Conservation (phyloP, 352 stramenopile genomes). For the Pythium utonaiense region DNA sequence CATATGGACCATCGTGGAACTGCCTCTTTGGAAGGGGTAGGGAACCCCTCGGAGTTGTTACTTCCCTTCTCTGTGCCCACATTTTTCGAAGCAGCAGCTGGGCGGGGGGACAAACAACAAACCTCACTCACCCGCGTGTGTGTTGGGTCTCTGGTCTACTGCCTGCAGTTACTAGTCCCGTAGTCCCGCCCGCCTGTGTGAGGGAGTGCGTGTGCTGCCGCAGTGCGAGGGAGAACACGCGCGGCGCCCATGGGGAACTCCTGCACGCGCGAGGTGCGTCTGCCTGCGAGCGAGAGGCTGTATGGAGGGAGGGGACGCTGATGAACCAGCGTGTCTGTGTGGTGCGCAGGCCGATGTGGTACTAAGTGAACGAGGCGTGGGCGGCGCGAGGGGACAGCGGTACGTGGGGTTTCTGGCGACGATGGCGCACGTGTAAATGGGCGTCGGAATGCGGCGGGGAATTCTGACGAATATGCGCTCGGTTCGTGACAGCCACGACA, state of each 20-base stretch:
- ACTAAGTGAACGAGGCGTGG: constrained; percentile 39
- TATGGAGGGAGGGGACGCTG: too few relatives aligned
- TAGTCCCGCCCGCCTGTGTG: background rate
- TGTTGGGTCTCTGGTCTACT: background rate
- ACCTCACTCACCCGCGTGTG: constrained; percentile 4
- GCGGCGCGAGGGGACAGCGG: constrained; percentile 38
- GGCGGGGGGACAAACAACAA: constrained; percentile 6
- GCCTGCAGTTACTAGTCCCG: too few relatives aligned
- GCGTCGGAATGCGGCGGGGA: too few relatives aligned
- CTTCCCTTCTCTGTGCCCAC: constrained; percentile 25
- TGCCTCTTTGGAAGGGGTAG: constrained; percentile 26
- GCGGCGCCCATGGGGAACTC: constrained; percentile 25
- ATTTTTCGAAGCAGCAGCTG: constrained; percentile 27
- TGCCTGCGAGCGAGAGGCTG: too few relatives aligned
- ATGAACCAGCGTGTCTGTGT: background rate
- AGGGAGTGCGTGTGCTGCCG: background rate
- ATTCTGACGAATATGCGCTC: background rate
- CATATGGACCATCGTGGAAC: constrained; percentile 19
- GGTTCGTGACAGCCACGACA: constrained; percentile 24
- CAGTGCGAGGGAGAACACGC: constrained; percentile 6
- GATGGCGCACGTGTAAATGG: too few relatives aligned
- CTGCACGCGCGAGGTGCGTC: constrained; percentile 25
- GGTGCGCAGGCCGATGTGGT: constrained; percentile 55
- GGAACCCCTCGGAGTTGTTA: constrained; percentile 22
- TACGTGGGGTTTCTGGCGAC: constrained; percentile 19